Base-by-base conservation (phyloP, 371 early-diverging fungal species). In the Fennellomyces sp. region DNA sequence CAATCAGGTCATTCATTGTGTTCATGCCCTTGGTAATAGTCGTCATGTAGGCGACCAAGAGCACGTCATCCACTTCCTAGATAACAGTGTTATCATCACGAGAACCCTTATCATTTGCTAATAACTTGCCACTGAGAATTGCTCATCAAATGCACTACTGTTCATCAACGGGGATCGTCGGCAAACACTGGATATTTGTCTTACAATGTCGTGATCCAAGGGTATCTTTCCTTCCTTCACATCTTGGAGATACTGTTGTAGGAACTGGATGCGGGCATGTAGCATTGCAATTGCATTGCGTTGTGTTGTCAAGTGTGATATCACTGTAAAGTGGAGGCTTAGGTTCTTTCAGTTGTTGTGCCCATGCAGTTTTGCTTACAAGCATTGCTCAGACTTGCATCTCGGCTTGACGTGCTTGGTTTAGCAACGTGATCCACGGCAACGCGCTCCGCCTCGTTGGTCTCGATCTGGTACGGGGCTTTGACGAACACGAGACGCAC, bases 261-360 rank as follows among this genome's bases (percentile, higher is more conserved):
- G 66, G 11, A 92, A 72, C 30, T 82, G 73, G 52, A 93, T 81
- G 42, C 94, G 80, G 0, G 86, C 66, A 58, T 89, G 84, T 15
- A 94, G 69, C 95, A 94, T 93, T 42, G 88, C 85, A 68, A 94
- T 88, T 0, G 94, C 93, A 65, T 91, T 93, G 49, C 83, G 73
- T 66, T 93, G 94, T 28, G 87, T 83, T 8, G 85, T 84, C 52
- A 94, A 74, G 54, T 91, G 91, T 1, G 86, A 72, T 35, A 86
- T 82, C 56, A 92, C 91, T 30, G 25, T 11, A 17, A 49, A 47
- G 21, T 10, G 11, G 7, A 11, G 23, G 25, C 36, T 31, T 8
- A 10, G 5, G 1, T 30, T 12, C 4, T 17, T 57, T 23, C 49
- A 21, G n/a, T n/a, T n/a, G n/a, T n/a, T n/a, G n/a, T n/a, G n/a